Percentiles rank a stretch among this genome's conserved stretches.
Conservation (phyloP, 1,139 yeast species). For the Candida sanyaensis region DNA sequence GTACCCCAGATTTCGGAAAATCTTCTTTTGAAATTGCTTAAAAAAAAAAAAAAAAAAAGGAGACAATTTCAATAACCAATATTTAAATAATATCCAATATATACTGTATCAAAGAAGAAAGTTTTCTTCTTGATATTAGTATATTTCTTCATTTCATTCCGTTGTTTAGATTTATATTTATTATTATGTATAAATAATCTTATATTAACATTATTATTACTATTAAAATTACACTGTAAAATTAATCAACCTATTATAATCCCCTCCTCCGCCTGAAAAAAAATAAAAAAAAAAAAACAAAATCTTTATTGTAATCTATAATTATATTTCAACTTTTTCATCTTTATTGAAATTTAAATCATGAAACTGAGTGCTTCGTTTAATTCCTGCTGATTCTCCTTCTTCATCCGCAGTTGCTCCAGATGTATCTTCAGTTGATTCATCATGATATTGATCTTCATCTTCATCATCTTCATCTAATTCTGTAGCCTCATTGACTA, state of each 20-base stretch:
- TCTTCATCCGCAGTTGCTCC: constrained; percentile 2
- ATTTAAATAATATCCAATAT: background rate
- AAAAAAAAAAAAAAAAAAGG: background rate
- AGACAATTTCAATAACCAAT: background rate
- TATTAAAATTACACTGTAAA: background rate
- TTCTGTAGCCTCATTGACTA: background rate
- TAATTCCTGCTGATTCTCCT: background rate
- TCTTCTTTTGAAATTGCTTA: constrained; percentile 20
- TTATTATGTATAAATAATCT: too few relatives aligned
- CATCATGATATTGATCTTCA: background rate
- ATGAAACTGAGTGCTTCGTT: background rate
- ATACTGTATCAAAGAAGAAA: background rate
- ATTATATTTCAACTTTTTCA: background rate
- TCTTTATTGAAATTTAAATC: background rate
- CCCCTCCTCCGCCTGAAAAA: too few relatives aligned
- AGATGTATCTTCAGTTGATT: constrained; percentile 1
- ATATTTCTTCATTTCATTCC: background rate
- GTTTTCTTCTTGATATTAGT: background rate
- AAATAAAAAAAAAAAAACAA: too few relatives aligned
- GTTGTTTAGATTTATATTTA: too few relatives aligned
- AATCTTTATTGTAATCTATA: background rate
- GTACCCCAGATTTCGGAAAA: constrained; percentile 32
- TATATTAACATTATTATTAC: background rate
- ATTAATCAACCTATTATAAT: too few relatives aligned
- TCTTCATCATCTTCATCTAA: background rate